Evolutionary conservation across 2,329 filamentous ascomycete genomes (phyloP).

Genomic region (Colletotrichum incanum): DNA sequence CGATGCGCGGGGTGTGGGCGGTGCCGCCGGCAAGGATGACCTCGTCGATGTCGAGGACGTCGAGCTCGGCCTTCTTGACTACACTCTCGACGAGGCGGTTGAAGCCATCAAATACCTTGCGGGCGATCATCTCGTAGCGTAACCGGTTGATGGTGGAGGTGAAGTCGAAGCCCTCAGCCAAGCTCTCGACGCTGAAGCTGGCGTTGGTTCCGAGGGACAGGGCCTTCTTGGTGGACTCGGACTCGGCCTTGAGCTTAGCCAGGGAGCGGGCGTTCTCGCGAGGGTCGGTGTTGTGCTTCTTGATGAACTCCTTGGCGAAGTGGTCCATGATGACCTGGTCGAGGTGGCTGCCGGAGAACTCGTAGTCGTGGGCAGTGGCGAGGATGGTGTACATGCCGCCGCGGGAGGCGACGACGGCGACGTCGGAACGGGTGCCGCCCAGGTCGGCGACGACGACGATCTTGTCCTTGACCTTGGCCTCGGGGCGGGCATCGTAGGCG

Average conservation of each 20-base stretch:
- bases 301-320: slow-evolving; percentile 98
- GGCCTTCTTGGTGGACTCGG: slow-evolving; percentile 92
- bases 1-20: slow-evolving; percentile 94
- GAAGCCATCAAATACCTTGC: slow-evolving; percentile 91
- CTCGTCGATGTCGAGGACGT: slow-evolving; percentile 94
- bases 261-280: slow-evolving; percentile 84
- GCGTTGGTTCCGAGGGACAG: slow-evolving; percentile 91
- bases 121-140: slow-evolving; percentile 90
- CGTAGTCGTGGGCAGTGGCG: slow-evolving; percentile 95
- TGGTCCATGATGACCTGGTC: slow-evolving; percentile 95
- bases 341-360: slow-evolving; percentile 87
- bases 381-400: slow-evolving; percentile 97
- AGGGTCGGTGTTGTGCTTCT: slow-evolving; percentile 94
- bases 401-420: slow-evolving; percentile 90
- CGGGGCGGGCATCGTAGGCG: slow-evolving; percentile 90
- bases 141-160: slow-evolving; percentile 92
- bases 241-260: slow-evolving; percentile 93
- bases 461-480: slow-evolving; percentile 85
- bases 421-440: slow-evolving; percentile 92
- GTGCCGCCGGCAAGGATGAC: slow-evolving; percentile 94
- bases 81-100: slow-evolving; percentile 87
- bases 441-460: slow-evolving; percentile 92
- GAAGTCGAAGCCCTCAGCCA: slow-evolving; percentile 92
- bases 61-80: slow-evolving; percentile 92
- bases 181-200: slow-evolving; percentile 92